A percentile compares a stretch with the other conserved stretches of the same genome.
These are phyloP conservation scores for Arabis hirsuta DNA, from an alignment of 345 rosid species.

Conservation along the genomic window DNA sequence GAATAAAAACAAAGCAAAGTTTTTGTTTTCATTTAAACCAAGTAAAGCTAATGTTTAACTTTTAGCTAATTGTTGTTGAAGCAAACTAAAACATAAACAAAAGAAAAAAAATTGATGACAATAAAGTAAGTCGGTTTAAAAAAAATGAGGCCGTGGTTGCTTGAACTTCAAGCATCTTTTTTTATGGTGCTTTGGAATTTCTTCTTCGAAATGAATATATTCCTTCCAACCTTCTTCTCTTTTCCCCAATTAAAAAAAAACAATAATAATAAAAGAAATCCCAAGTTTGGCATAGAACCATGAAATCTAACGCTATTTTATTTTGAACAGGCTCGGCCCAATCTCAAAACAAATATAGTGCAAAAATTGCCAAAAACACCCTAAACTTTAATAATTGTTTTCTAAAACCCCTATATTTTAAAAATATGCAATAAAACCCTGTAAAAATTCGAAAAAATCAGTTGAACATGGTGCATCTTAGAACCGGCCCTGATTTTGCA, in stretches of 20 bases:
- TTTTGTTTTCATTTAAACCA: neutral
- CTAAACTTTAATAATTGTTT: too few relatives aligned
- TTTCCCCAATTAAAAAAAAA: slow-evolving; percentile 19
- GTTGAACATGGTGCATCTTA: too few relatives aligned
- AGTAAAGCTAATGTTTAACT: slow-evolving; percentile 66
- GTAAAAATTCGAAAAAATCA: too few relatives aligned
- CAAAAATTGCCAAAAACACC: too few relatives aligned
- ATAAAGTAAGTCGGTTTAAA: slow-evolving; percentile 59
- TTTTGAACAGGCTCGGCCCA: neutral
- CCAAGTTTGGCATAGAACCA: slow-evolving; percentile 29
- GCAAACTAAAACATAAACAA: slow-evolving; percentile 38
- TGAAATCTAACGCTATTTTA: slow-evolving; percentile 30
- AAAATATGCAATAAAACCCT: too few relatives aligned
- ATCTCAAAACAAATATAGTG: too few relatives aligned
- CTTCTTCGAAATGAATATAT: slow-evolving; percentile 80
- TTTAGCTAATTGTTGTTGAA: slow-evolving; percentile 53
- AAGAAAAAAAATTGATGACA: slow-evolving; percentile 11
- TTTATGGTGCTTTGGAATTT: slow-evolving; percentile 57
- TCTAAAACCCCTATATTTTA: too few relatives aligned
- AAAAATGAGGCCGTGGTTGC: slow-evolving; percentile 65
- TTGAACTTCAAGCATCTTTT: slow-evolving; percentile 92
- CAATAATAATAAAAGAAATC: slow-evolving; percentile 9
- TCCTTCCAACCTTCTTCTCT: slow-evolving; percentile 54
- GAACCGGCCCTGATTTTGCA: too few relatives aligned
- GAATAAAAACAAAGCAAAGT: neutral